Evolutionary conservation across 345 rosid species (phyloP).

Genomic region (Populus alba): DNA sequence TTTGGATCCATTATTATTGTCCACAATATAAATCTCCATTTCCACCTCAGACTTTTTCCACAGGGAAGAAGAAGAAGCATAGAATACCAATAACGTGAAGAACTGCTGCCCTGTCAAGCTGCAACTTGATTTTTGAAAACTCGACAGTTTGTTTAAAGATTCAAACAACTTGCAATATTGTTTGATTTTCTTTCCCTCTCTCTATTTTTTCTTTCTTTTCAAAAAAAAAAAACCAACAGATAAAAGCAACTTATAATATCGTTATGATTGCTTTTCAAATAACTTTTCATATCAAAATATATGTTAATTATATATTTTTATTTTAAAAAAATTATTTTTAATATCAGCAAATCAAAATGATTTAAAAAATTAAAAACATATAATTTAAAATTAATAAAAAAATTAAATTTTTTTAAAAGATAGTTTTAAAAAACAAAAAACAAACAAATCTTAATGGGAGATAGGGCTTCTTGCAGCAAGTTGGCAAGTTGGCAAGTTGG

Average conservation of each 20-base stretch:
- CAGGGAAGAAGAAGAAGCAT: conserved; percentile 4
- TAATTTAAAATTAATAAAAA: no score
- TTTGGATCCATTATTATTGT: not conserved
- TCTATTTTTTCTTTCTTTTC: not conserved
- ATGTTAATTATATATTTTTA: no score
- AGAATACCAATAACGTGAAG: conserved; percentile 14
- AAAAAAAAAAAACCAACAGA: not conserved
- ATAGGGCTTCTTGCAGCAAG: conserved; percentile 39
- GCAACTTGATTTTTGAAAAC: conserved; percentile 4
- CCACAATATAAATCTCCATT: not conserved
- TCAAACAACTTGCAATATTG: conserved; percentile 31
- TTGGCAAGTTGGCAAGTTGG: conserved; percentile 68
- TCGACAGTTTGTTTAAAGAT: conserved; percentile 10
- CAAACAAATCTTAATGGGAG: not conserved
- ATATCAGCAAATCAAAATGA: no score
- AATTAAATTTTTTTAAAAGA: no score
- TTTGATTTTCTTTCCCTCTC: not conserved
- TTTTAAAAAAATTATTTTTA: no score
- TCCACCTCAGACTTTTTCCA: not conserved
- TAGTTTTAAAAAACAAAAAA: no score
- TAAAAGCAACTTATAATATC: conserved; percentile 24
- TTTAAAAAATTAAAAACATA: no score
- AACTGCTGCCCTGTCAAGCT: not conserved
- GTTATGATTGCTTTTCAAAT: no score
- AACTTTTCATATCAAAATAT: no score